Conservation (phyloP, 805 yeast species). For the Saccharomycopsis olivae region DNA sequence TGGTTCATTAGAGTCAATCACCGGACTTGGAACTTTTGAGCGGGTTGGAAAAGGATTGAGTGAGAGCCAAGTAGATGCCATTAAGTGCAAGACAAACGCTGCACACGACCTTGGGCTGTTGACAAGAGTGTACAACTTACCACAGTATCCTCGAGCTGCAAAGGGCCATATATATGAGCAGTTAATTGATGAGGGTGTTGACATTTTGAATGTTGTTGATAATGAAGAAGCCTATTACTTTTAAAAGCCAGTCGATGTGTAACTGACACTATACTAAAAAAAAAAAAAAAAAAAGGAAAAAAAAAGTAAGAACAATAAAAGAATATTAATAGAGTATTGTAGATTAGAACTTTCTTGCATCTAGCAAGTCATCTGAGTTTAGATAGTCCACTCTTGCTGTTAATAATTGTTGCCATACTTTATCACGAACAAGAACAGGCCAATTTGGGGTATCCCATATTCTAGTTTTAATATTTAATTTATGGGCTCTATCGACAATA, state of each 20-base stretch:
- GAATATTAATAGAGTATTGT: too few relatives aligned
- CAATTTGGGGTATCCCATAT: conserved; percentile 66
- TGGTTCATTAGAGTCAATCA: conserved; percentile 27
- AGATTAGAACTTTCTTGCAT: conserved; percentile 23
- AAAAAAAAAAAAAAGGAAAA: too few relatives aligned
- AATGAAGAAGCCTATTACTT: conserved; percentile 28
- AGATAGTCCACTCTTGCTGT: conserved; percentile 45
- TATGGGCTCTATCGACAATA: conserved; percentile 35
- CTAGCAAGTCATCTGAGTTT: conserved; percentile 50
- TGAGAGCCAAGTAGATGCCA: conserved; percentile 23
- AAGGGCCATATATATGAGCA: conserved; percentile 39
- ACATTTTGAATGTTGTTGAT: conserved; percentile 53
- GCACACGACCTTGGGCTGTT: conserved; percentile 43
- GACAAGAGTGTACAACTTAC: conserved; percentile 62
- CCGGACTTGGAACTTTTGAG: conserved; percentile 15
- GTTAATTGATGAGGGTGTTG: conserved; percentile 37
- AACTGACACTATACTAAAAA: too few relatives aligned
- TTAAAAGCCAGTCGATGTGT: conserved; percentile 26
- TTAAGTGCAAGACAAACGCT: conserved; percentile 24
- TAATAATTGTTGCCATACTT: conserved; percentile 39
- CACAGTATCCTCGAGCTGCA: conserved; percentile 48
- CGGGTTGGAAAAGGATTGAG: conserved; percentile 26
- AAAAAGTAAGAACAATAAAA: too few relatives aligned
- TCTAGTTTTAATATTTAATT: conserved; percentile 41
- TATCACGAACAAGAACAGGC: conserved; percentile 39